Evolutionary conservation across 768 basidiomycete species (phyloP).

Genomic region (Termitomyces sp.): DNA sequence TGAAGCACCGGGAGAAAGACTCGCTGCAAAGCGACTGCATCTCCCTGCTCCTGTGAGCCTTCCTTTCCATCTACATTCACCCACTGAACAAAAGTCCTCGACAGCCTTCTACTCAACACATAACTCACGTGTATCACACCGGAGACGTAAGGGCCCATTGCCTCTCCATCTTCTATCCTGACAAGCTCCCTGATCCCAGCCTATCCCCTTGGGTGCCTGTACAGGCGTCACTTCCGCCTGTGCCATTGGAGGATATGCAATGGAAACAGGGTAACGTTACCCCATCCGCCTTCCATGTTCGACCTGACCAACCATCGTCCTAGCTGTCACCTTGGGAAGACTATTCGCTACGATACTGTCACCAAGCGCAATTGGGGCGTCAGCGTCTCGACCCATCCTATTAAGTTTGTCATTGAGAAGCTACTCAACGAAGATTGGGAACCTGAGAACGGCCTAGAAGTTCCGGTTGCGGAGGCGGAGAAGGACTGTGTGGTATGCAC

Average conservation of each 20-base stretch:
- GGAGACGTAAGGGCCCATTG: slow-evolving; percentile 51
- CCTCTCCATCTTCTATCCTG: neutral
- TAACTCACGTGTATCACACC: slow-evolving; percentile 89
- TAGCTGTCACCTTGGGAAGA: slow-evolving; percentile 85
- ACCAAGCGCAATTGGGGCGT: slow-evolving; percentile 75
- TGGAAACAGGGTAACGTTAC: slow-evolving; percentile 53
- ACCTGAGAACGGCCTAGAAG: slow-evolving; percentile 26
- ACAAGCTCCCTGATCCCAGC: slow-evolving; percentile 28
- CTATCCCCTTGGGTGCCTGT: slow-evolving; percentile 83
- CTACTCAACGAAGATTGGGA: slow-evolving; percentile 30
- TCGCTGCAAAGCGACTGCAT: slow-evolving; percentile 74
- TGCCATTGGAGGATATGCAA: slow-evolving; percentile 66
- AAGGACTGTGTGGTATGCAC: slow-evolving; percentile 53
- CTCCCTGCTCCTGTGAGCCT: slow-evolving; percentile 73
- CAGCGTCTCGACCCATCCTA: slow-evolving; percentile 64
- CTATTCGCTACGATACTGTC: slow-evolving; percentile 83
- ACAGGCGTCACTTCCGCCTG: slow-evolving; percentile 58
- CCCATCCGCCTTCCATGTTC: neutral
- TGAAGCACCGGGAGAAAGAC: slow-evolving; percentile 73
- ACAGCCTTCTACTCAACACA: slow-evolving; percentile 65
- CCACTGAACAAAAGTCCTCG: neutral
- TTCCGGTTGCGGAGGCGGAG: slow-evolving; percentile 47
- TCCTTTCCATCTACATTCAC: slow-evolving; percentile 1
- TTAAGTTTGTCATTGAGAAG: slow-evolving; percentile 64
- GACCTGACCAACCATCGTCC: neutral